Percentiles rank a stretch among this genome's conserved stretches.
phyloP scores from a whole-genome alignment of 495 filamentous ascomycete species.

The Neurospora sp. region DNA sequence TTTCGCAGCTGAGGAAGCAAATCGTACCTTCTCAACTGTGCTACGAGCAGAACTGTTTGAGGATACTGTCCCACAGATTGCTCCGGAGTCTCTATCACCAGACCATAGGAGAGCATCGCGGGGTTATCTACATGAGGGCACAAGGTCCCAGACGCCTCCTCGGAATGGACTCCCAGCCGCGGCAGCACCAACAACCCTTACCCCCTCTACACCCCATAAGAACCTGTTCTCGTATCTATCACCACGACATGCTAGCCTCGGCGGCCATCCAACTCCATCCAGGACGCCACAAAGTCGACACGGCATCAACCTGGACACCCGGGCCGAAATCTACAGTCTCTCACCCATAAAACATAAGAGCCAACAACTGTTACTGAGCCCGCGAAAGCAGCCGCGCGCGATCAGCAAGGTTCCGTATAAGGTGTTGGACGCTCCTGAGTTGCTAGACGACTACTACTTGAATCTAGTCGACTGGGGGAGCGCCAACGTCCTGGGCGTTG shows the following conservation, averaged over 20 bases:
- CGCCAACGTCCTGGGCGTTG: slow-evolving; percentile 84
- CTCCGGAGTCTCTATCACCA: slow-evolving; percentile 54
- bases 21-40: slow-evolving; percentile 80
- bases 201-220: slow-evolving; percentile 91
- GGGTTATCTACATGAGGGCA: slow-evolving; percentile 52
- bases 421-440: slow-evolving; percentile 89
- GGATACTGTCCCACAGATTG: slow-evolving; percentile 71
- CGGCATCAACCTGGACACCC: slow-evolving; percentile 73
- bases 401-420: slow-evolving; percentile 97
- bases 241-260: slow-evolving; percentile 55
- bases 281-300: slow-evolving; percentile 82
- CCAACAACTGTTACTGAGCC: slow-evolving; percentile 83
- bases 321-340: slow-evolving; percentile 85
- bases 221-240: slow-evolving; percentile 92
- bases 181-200: slow-evolving; percentile 56
- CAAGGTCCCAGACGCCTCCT: slow-evolving; percentile 73
- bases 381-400: slow-evolving; percentile 74
- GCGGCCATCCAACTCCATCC: slow-evolving; percentile 70
- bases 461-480: slow-evolving; percentile 99
- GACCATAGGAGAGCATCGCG: slow-evolving; percentile 49
- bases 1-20: slow-evolving; percentile 80
- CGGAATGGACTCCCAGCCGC: slow-evolving; percentile 44
- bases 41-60: slow-evolving; percentile 88
- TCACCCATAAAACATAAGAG: slow-evolving; percentile 85
- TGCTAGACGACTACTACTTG: slow-evolving; percentile 95